A percentile compares a stretch with the other conserved stretches of the same genome.
These are phyloP conservation scores for Miscanthus lutarioriparius DNA, from an alignment of 176 grass and related monocot genomes.

Conservation along the genomic window DNA sequence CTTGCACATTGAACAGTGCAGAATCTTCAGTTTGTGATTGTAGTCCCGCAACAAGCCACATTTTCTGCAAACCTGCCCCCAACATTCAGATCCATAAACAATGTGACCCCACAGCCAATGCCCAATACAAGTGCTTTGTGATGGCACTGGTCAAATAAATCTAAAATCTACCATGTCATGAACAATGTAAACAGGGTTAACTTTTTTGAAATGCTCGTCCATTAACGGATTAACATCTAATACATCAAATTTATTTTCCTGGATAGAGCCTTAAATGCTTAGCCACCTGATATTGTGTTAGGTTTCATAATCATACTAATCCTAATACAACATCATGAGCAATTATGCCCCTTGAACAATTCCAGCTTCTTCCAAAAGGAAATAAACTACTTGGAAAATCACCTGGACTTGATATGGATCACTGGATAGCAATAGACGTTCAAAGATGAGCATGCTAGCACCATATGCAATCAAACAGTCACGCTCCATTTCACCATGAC, in stretches of 20 bases:
- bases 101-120: neutral
- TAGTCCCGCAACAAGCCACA: constrained; percentile 91
- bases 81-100: constrained; percentile 4
- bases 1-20: constrained; percentile 96
- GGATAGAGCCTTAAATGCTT: neutral
- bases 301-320: constrained; percentile 1
- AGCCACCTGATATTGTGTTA: neutral
- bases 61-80: constrained; percentile 78
- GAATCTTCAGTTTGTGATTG: constrained; percentile 84
- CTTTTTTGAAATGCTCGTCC: neutral
- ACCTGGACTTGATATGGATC: constrained; percentile 99
- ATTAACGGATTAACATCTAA: neutral
- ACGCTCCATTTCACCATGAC: constrained; percentile 98
- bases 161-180: neutral
- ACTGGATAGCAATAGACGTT: constrained; percentile 94
- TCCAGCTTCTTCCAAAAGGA: neutral
- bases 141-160: too few species aligned
- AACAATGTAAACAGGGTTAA: neutral
- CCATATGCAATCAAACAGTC: constrained; percentile 97
- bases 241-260: neutral
- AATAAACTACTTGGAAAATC: constrained; percentile 16
- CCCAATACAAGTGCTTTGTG: neutral
- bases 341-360: neutral
- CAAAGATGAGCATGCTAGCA: constrained; percentile 96
- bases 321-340: neutral